phyloP scores from a whole-genome alignment of 2,329 filamentous ascomycete species.

The Bipolaris victoriae region DNA sequence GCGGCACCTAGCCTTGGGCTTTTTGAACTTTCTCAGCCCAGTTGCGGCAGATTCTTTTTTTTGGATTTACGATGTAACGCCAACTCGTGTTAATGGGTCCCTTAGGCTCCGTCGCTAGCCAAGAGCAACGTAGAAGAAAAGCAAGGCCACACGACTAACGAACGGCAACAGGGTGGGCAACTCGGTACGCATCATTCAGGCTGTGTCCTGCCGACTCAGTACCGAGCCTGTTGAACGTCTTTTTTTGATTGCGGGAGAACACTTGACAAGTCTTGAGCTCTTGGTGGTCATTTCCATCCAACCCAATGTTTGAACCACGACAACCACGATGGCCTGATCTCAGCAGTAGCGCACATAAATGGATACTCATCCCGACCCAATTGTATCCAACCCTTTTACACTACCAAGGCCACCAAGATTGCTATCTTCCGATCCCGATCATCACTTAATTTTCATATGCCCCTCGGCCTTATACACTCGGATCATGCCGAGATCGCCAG shows the following conservation, averaged over 20 bases:
- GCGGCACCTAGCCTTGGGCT: conserved; percentile 4
- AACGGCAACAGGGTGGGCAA: not conserved
- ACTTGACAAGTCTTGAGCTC: not conserved
- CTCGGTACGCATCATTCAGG: not conserved
- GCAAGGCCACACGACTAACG: conserved; percentile 9
- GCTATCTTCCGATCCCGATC: conserved; percentile 1
- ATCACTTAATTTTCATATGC: not conserved
- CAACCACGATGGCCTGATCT: not conserved
- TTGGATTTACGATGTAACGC: conserved; percentile 1
- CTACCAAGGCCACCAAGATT: conserved; percentile 1
- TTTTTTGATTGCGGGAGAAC: not conserved
- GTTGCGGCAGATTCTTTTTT: not conserved
- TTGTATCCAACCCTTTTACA: not conserved
- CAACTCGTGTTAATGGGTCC: conserved; percentile 5
- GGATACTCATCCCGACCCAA: not conserved
- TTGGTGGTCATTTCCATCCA: not conserved
- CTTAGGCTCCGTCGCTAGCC: not conserved
- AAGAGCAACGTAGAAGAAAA: conserved; percentile 11
- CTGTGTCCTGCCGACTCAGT: conserved; percentile 4
- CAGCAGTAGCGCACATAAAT: not conserved
- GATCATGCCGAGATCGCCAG: conserved; percentile 1
- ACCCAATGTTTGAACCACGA: not conserved
- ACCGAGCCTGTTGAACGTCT: not conserved
- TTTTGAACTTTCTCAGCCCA: conserved; percentile 2
- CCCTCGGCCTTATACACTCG: conserved; percentile 1